Percentiles rank a stretch among this genome's conserved stretches.
Evolutionary conservation across 75 land plant species (phyloP).

Genomic region (Cryptomeria japonica): DNA sequence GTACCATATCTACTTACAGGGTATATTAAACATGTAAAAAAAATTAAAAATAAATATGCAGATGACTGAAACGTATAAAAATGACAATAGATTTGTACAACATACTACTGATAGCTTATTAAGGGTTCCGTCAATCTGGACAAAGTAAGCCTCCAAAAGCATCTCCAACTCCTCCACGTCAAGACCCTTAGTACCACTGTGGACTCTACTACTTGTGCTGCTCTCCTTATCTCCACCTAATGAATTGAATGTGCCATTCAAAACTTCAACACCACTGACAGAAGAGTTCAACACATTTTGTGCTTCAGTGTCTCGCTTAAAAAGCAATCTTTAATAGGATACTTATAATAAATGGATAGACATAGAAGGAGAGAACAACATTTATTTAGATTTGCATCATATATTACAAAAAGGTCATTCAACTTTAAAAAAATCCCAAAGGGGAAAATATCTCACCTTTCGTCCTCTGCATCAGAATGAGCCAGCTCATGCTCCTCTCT

Average conservation of each 20-base stretch:
- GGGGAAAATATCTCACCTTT: constrained; percentile 26
- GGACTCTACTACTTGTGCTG: constrained; percentile 45
- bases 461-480: constrained; percentile 28
- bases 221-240: constrained; percentile 33
- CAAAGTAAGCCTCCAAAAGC: constrained; percentile 93
- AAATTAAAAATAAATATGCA: neutral
- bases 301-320: constrained; percentile 27
- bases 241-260: constrained; percentile 7
- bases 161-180: constrained; percentile 92
- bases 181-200: constrained; percentile 46
- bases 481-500: constrained; percentile 30
- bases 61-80: neutral
- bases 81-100: neutral
- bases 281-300: constrained; percentile 10
- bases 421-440: neutral
- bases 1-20: neutral
- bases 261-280: constrained; percentile 18
- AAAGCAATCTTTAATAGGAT: constrained; percentile 18
- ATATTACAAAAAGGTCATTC: neutral
- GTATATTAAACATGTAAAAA: neutral
- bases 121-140: constrained; percentile 81
- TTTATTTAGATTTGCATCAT: neutral
- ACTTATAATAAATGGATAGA: neutral
- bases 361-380: neutral
- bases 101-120: constrained; percentile 72